Base-by-base conservation (phyloP, 1,284 basidiomycete species). In the Naganishia sp. region DNA sequence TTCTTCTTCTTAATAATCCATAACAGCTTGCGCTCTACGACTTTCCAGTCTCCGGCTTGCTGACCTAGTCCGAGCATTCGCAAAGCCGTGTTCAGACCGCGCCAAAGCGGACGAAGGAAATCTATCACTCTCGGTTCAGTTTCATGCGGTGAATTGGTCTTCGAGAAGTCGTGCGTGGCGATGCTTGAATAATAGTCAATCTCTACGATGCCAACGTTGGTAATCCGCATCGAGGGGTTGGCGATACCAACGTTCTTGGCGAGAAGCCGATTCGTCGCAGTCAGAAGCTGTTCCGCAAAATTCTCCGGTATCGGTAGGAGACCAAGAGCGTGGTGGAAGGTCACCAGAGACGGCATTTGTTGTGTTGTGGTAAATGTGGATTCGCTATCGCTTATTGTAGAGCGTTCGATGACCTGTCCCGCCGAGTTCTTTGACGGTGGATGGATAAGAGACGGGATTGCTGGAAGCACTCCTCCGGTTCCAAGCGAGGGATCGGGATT, bases 231-330 rank as follows among this genome's bases (percentile, higher is more conserved):
- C 0, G 74, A 69, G 16, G 61, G 53, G 21, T 70, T 71, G 0
- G 74, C 74, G 3, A 72, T 74, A 0, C 70, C 68, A 18, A 78
- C 75, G 63, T 80, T 80, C 45, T 69, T 67, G 11, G 71, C 72
- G 1, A 79, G 73, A 3, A 79, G 66, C 5, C 65, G 63, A 65
- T 79, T 77, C 52, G 74, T 78, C 3, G 70, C 52, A 1, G 76
- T 73, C 21, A 79, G 63, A 36, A 79, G 64, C 65, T 79, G 78
- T 52, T 66, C 73, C 0, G 77, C 75, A 56, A 79, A 79, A 0
- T 74, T 70, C 65, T 74, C 71, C 1, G 78, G 78, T 13, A 72
- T 71, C 11, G 74, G 69, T 28, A 78, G 63, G 6, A 74, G 68
- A 21, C 77, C 75, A 9, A 70, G 60, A n/a, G 77, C 73, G 5